A percentile compares a stretch with the other conserved stretches of the same genome.
Conservation (phyloP, 2,329 filamentous ascomycete genomes). For the Botrytis porri region DNA sequence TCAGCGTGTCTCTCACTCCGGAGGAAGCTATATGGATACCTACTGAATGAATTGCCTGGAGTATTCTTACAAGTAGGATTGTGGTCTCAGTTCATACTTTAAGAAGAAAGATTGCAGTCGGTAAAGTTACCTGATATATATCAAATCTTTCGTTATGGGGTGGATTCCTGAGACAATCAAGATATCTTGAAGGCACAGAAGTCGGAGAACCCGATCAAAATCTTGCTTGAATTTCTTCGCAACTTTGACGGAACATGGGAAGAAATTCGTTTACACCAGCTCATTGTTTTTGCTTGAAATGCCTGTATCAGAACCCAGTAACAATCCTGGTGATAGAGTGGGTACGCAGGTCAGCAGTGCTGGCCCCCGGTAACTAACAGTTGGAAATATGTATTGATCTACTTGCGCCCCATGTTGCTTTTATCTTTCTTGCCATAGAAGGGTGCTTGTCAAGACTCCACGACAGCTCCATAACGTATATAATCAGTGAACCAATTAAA, state of each 20-base stretch:
- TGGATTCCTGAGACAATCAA: neutral
- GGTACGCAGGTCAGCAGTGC: neutral
- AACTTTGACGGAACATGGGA: neutral
- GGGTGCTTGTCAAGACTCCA: neutral
- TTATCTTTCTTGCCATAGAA: neutral
- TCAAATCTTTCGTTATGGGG: neutral
- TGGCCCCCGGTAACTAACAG: neutral
- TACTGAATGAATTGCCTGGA: neutral
- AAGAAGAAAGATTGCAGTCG: neutral
- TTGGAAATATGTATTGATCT: neutral
- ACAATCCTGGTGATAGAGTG: neutral
- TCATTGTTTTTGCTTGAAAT: neutral
- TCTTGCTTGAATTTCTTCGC: neutral
- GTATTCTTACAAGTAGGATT: neutral
- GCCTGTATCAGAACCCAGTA: neutral
- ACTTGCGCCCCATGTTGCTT: neutral
- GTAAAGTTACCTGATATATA: neutral
- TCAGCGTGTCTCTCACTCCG: neutral
- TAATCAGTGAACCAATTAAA: neutral
- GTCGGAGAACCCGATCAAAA: neutral
- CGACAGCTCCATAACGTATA: neutral
- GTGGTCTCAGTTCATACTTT: neutral
- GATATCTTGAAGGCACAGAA: neutral
- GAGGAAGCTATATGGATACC: neutral
- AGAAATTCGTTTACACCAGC: neutral